Percentiles rank a stretch among this genome's conserved stretches.
Evolutionary conservation across 345 rosid species (phyloP).

Genomic region (Dipteronia dyeriana): DNA sequence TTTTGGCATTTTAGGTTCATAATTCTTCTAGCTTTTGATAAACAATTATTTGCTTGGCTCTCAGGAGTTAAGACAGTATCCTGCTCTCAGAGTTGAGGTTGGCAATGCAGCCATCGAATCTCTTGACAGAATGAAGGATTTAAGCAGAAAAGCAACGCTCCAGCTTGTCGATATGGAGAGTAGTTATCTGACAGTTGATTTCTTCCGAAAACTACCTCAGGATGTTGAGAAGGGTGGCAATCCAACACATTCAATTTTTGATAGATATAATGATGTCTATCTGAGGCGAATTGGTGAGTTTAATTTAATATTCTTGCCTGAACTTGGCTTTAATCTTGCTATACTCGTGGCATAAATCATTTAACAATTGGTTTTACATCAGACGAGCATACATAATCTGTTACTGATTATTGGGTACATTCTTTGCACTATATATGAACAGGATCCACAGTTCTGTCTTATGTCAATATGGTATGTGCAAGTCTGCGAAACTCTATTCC

Average conservation of each 20-base stretch:
- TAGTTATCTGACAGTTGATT: slow-evolving; percentile 92
- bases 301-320: neutral
- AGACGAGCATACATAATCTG: neutral
- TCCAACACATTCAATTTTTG: slow-evolving; percentile 93
- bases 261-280: slow-evolving; percentile 87
- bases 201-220: slow-evolving; percentile 97
- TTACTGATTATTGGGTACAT: slow-evolving; percentile 11
- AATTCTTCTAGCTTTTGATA: slow-evolving; percentile 1
- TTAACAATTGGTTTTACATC: neutral
- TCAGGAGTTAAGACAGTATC: slow-evolving; percentile 97
- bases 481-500: slow-evolving; percentile 90
- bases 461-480: slow-evolving; percentile 91
- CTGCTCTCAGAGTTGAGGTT: slow-evolving; percentile 92
- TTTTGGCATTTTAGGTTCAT: neutral
- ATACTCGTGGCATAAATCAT: neutral
- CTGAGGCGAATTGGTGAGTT: slow-evolving; percentile 92
- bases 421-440: slow-evolving; percentile 19
- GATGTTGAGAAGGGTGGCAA: slow-evolving; percentile 98
- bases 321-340: neutral
- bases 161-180: slow-evolving; percentile 96
- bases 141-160: slow-evolving; percentile 88
- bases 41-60: slow-evolving; percentile 23
- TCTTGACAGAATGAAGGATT: slow-evolving; percentile 87
- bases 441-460: slow-evolving; percentile 91
- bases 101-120: slow-evolving; percentile 89